Evolutionary conservation across 768 basidiomycete genomes (phyloP), one percentile per base, ranked within the genome.

Genomic region (Candolleomyces efflorescens): DNA sequence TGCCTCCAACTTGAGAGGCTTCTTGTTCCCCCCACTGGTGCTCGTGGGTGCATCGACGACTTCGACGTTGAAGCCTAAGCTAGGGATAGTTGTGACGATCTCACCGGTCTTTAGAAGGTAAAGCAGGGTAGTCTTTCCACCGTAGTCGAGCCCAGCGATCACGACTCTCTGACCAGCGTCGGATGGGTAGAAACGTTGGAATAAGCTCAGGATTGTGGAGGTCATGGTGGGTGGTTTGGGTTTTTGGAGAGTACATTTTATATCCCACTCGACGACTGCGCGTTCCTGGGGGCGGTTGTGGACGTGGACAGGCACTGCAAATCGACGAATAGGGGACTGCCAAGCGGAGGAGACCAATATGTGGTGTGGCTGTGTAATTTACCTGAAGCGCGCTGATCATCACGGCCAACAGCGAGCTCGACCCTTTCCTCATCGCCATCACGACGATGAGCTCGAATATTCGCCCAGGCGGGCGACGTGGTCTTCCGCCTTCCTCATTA

Each of bases 61-160:
- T 72, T 87, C 86, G 63, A 87, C 76, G 68, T 84, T 85, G 75
- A 87, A 80, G 7, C 76, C 78, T 3, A 78, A 69, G 1, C 72
- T 75, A 2, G 78, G 71, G 18, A 75, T 73, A 0, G 73, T 75
- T 13, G 65, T 63, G 7, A 80, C 67, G 15, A 78, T 63, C 44
- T 78, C 63, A 9, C 73, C 73, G 0, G 69, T 60, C 58, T 75
- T 78, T 36, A 81, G 69, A 47, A 75, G 68, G 58, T 77, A 78
- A n/a, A 82, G 66, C 37, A 81, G 63, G 0, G 79, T 76, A 1
- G 80, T 80, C 63, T 81, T 82, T 1, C 82, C 81, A 18, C 67
- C 64, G 26, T 60, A 63, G 50, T 73, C 73, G 0, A 76, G 69
- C 2, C 82, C 82, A 1, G 70, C 56, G n/a, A 78, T 64, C 2